These are phyloP conservation scores for Gossypium australe DNA, from an alignment of 345 rosid species.

Conservation along the genomic window DNA sequence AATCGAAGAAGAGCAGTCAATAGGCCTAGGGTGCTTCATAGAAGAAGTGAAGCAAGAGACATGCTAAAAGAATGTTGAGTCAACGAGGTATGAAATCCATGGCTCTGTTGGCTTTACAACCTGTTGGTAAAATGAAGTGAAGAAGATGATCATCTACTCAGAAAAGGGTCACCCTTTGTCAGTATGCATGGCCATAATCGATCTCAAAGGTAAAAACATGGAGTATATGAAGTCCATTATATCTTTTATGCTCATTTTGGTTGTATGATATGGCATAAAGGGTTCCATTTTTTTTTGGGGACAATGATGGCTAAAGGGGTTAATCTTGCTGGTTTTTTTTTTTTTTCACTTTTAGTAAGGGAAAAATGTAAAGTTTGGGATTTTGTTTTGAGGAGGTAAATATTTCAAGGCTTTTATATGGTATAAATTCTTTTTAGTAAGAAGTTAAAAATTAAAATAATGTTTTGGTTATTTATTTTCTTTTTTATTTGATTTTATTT, in stretches of 20 bases:
- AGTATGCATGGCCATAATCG: background rate
- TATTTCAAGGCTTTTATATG: background rate
- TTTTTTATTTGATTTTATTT: too few relatives aligned
- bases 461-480: too few relatives aligned
- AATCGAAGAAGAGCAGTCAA: constrained; percentile 21
- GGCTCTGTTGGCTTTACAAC: constrained; percentile 25
- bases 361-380: background rate
- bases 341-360: background rate
- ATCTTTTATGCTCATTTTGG: background rate
- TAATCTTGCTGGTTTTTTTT: background rate
- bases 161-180: constrained; percentile 25
- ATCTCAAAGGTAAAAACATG: background rate
- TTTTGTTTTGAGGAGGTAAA: background rate
- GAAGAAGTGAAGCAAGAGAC: constrained; percentile 32
- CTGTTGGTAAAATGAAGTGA: constrained; percentile 18
- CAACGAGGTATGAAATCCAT: constrained; percentile 26
- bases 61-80: constrained; percentile 26
- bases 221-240: background rate
- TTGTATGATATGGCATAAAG: background rate
- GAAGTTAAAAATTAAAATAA: too few relatives aligned
- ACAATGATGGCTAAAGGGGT: background rate
- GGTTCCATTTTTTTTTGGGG: background rate
- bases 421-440: too few relatives aligned
- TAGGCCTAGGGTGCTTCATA: constrained; percentile 11
- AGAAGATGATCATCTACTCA: constrained; percentile 26